A percentile compares a stretch with the other conserved stretches of the same genome.
These are phyloP conservation scores for Apiotrichum brassicae DNA, from an alignment of 1,284 basidiomycete species.

Conservation along the genomic window DNA sequence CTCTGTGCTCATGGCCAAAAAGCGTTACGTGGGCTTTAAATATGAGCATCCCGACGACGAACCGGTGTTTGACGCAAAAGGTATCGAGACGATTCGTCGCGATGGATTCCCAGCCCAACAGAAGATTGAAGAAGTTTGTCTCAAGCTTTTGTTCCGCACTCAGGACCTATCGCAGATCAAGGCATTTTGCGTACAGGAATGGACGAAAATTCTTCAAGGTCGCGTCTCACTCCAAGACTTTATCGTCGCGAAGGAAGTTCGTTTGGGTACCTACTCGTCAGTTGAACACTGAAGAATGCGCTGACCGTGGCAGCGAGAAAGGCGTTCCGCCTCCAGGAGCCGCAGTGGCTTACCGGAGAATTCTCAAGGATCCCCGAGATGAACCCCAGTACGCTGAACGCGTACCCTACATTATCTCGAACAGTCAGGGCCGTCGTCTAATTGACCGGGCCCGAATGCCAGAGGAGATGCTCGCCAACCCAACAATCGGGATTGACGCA, in stretches of 20 bases:
- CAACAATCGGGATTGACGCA: constrained; percentile 65
- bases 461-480: constrained; percentile 67
- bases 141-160: constrained; percentile 86
- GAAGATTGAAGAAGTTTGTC: constrained; percentile 78
- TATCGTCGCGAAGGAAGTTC: constrained; percentile 89
- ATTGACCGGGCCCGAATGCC: constrained; percentile 78
- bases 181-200: constrained; percentile 76
- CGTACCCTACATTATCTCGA: constrained; percentile 81
- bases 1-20: constrained; percentile 90
- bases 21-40: constrained; percentile 93
- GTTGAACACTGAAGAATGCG: constrained; percentile 9
- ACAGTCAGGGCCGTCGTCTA: constrained; percentile 61
- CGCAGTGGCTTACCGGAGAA: constrained; percentile 70
- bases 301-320: constrained; percentile 56
- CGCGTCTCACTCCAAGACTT: constrained; percentile 81
- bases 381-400: constrained; percentile 91
- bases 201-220: constrained; percentile 76
- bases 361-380: constrained; percentile 67
- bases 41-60: constrained; percentile 80
- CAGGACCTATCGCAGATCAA: constrained; percentile 86
- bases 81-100: constrained; percentile 90
- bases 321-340: constrained; percentile 84
- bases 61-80: constrained; percentile 90
- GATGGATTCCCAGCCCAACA: constrained; percentile 82
- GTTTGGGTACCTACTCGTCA: constrained; percentile 82